Evolutionary conservation across 2,329 filamentous ascomycete species (phyloP).

Genomic region (Hymenotorrendiella dingleyae): DNA sequence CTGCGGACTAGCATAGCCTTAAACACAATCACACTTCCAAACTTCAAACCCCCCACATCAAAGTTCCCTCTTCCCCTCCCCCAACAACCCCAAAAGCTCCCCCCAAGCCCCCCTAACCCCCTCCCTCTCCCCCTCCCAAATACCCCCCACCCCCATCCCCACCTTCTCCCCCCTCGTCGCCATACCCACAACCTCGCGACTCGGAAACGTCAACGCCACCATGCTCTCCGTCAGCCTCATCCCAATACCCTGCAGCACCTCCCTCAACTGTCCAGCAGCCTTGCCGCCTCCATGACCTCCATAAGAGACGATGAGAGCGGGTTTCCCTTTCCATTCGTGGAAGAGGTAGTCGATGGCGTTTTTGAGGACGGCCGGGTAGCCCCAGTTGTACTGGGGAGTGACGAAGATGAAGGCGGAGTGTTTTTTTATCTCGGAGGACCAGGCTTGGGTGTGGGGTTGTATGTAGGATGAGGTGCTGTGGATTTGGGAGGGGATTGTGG

Average conservation of each 20-base stretch:
- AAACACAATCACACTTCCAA: too few species aligned
- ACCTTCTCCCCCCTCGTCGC: slow-evolving; percentile 30
- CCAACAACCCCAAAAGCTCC: slow-evolving; percentile 2
- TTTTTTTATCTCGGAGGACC: slow-evolving; percentile 32
- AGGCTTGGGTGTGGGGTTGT: slow-evolving; percentile 32
- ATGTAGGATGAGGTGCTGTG: slow-evolving; percentile 28
- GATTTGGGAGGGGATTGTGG: slow-evolving; percentile 32
- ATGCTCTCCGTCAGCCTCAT: slow-evolving; percentile 32
- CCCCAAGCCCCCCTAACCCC: background rate
- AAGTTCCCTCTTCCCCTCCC: too few species aligned
- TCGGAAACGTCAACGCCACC: slow-evolving; percentile 28
- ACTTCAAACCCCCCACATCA: too few species aligned
- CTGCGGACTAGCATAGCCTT: too few species aligned
- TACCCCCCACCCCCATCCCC: slow-evolving; percentile 1
- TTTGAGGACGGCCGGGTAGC: slow-evolving; percentile 39
- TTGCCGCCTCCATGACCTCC: slow-evolving; percentile 37
- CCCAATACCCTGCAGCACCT: slow-evolving; percentile 31
- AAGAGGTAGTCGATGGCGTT: slow-evolving; percentile 44
- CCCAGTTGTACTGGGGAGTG: slow-evolving; percentile 41
- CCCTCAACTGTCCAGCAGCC: slow-evolving; percentile 31
- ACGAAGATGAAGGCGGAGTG: slow-evolving; percentile 37
- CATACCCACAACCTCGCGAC: slow-evolving; percentile 20
- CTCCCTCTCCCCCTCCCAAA: slow-evolving; percentile 7
- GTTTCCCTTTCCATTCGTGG: slow-evolving; percentile 41
- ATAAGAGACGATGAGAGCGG: slow-evolving; percentile 40